These are phyloP conservation scores for Fusarium ambrosium DNA, from an alignment of 2,329 filamentous ascomycete species.

Conservation along the genomic window DNA sequence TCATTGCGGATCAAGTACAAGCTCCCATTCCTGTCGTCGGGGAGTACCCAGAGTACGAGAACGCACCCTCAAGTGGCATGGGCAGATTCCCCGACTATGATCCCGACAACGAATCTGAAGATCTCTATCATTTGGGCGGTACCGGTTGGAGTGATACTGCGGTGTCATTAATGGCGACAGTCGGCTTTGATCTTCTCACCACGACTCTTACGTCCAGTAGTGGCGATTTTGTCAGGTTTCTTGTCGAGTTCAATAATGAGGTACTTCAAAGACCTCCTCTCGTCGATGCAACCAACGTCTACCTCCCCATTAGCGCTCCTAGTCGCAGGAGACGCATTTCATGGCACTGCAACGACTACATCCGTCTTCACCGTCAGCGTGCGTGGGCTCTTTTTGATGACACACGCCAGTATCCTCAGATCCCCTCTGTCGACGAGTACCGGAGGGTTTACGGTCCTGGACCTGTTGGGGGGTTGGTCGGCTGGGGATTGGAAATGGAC, in stretches of 20 bases:
- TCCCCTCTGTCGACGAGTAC: not conserved
- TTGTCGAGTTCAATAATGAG: not conserved
- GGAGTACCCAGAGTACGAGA: not conserved
- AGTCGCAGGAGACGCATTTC: not conserved
- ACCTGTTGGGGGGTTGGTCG: not conserved
- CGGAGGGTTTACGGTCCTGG: not conserved
- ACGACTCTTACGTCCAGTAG: not conserved
- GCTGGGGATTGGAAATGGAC: not conserved
- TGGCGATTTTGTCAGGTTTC: not conserved
- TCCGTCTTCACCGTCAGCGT: slow-evolving; percentile 10
- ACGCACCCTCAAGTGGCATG: not conserved
- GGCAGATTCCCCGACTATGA: not conserved
- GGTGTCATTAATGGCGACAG: slow-evolving; percentile 10
- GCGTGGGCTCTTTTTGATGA: not conserved
- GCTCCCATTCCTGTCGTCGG: not conserved
- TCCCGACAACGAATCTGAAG: not conserved
- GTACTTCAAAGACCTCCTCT: not conserved
- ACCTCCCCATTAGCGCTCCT: not conserved
- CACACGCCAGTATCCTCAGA: not conserved
- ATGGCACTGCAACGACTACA: slow-evolving; percentile 14
- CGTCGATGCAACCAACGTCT: slow-evolving; percentile 3
- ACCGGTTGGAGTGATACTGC: not conserved
- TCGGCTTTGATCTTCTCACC: slow-evolving; percentile 11
- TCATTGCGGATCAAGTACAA: slow-evolving; percentile 1
- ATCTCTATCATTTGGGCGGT: not conserved